Conservation (phyloP, 179 eudicot genomes). For the Silene noctiflora region DNA sequence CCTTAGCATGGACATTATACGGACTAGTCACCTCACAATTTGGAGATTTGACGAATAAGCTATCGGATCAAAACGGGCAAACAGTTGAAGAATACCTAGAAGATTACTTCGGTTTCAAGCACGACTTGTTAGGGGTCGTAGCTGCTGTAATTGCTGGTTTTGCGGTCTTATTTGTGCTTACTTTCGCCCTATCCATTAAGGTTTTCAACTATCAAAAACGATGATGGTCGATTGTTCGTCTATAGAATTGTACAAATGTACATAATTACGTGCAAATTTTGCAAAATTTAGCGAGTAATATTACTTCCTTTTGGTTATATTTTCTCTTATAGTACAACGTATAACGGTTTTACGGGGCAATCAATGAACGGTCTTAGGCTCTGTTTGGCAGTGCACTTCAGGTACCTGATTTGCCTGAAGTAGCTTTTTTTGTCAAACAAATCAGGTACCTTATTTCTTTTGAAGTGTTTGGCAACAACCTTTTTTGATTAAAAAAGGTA, state of each 20-base stretch:
- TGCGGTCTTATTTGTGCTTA: conserved; percentile 20
- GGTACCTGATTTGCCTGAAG: no score
- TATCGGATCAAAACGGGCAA: conserved; percentile 18
- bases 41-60: conserved; percentile 15
- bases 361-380: no score
- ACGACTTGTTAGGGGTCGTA: conserved; percentile 22
- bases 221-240: conserved; percentile 14
- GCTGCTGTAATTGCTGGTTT: conserved; percentile 25
- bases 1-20: conserved; percentile 27
- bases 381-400: no score
- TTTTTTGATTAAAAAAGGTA: no score
- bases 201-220: conserved; percentile 29
- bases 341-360: no score
- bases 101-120: conserved; percentile 27
- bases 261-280: no score
- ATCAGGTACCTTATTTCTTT: no score
- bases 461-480: no score
- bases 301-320: no score
- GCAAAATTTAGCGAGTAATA: no score
- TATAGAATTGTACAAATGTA: background rate
- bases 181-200: conserved; percentile 28
- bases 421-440: no score
- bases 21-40: conserved; percentile 29
- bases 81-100: conserved; percentile 20
- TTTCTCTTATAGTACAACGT: no score